Conservation (phyloP, 2,329 filamentous ascomycete species). For the Colletotrichum ledebouriae region DNA sequence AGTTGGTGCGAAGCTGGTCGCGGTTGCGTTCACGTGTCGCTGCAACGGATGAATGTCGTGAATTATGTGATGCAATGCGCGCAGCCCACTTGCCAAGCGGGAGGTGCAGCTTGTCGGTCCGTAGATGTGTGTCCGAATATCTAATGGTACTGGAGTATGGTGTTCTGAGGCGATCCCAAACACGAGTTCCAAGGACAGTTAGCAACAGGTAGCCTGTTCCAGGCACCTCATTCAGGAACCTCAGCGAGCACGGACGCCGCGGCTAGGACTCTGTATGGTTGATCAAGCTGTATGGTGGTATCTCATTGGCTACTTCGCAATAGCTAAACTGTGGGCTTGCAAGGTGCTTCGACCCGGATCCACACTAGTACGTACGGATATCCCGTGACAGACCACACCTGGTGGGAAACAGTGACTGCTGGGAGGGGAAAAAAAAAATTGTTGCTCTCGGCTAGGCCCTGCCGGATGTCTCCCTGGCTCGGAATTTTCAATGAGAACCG, state of each 20-base stretch:
- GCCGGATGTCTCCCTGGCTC: slow-evolving; percentile 32
- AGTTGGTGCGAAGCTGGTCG: neutral
- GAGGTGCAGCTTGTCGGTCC: slow-evolving; percentile 13
- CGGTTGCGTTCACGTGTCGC: neutral
- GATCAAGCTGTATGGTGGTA: too few species aligned
- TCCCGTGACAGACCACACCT: slow-evolving; percentile 13
- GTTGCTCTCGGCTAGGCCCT: slow-evolving; percentile 20
- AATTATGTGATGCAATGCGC: neutral
- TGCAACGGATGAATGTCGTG: neutral
- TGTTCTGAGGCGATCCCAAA: slow-evolving; percentile 22
- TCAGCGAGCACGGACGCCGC: slow-evolving; percentile 20
- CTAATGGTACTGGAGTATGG: neutral
- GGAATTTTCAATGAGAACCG: slow-evolving; percentile 33
- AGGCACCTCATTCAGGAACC: neutral
- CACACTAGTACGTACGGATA: slow-evolving; percentile 1
- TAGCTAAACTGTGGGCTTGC: slow-evolving; percentile 12
- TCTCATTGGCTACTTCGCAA: too few species aligned
- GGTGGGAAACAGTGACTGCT: neutral
- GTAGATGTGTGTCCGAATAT: slow-evolving; percentile 33
- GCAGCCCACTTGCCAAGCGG: slow-evolving; percentile 13
- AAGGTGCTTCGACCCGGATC: slow-evolving; percentile 20
- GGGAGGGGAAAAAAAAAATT: slow-evolving; percentile 16
- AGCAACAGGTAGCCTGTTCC: slow-evolving; percentile 36
- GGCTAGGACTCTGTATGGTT: too few species aligned
- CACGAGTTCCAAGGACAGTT: slow-evolving; percentile 8